phyloP scores from a whole-genome alignment of 1,284 basidiomycete species.

The Uromyces viciae-fabae region DNA sequence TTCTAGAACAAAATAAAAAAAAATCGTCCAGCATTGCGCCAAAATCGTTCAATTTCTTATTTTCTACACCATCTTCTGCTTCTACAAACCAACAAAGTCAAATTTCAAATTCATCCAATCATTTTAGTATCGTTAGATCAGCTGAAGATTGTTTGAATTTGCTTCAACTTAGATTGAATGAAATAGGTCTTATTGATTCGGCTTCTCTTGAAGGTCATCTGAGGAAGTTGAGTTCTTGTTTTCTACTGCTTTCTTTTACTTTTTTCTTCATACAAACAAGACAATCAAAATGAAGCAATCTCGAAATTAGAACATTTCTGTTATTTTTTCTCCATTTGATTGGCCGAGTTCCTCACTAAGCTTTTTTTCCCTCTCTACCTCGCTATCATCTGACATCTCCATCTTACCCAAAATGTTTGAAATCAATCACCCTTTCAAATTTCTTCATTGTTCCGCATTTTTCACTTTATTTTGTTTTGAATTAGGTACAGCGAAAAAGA shows the following conservation, averaged over 20 bases:
- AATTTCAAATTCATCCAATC: too few relatives aligned
- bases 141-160: conserved; percentile 49
- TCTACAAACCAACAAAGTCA: not conserved
- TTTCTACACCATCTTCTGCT: not conserved
- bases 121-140: conserved; percentile 33
- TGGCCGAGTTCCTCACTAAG: too few relatives aligned
- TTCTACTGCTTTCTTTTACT: not conserved
- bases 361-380: too few relatives aligned
- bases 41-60: conserved; percentile 16
- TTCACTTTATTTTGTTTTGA: not conserved
- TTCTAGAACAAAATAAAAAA: conserved; percentile 45
- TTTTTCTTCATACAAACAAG: too few relatives aligned
- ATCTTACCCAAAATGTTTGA: too few relatives aligned
- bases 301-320: too few relatives aligned
- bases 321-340: too few relatives aligned
- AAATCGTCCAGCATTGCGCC: conserved; percentile 20
- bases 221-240: conserved; percentile 24
- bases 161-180: conserved; percentile 48
- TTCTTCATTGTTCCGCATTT: not conserved
- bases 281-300: too few relatives aligned
- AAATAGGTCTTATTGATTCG: conserved; percentile 50
- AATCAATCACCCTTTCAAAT: not conserved
- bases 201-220: conserved; percentile 49
- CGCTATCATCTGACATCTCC: too few relatives aligned
- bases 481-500: conserved; percentile 38